Percentiles rank a stretch among this genome's conserved stretches.
These are phyloP conservation scores for Xerocomus minutiporus DNA, from an alignment of 1,284 basidiomycete species.

Conservation along the genomic window DNA sequence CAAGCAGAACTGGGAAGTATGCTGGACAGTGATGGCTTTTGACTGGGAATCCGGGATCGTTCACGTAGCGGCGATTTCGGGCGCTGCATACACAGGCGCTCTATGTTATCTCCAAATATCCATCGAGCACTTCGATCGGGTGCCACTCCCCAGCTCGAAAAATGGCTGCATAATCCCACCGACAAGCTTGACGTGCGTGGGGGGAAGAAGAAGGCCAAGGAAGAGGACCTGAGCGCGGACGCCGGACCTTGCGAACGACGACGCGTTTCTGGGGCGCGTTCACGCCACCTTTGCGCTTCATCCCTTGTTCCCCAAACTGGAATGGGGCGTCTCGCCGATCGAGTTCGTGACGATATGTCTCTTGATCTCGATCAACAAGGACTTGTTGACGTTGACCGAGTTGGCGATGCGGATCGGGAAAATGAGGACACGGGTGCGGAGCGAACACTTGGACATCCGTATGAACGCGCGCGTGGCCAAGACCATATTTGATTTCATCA, in stretches of 20 bases:
- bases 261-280: conserved; percentile 35
- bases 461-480: conserved; percentile 49
- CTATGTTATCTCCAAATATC: conserved; percentile 45
- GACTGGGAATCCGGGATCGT: conserved; percentile 47
- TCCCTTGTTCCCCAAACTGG: conserved; percentile 33
- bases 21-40: conserved; percentile 38
- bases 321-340: conserved; percentile 49
- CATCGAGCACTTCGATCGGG: conserved; percentile 32
- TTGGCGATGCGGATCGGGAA: conserved; percentile 42
- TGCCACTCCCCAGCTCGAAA: conserved; percentile 43
- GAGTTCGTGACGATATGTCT: conserved; percentile 56
- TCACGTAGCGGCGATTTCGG: conserved; percentile 61
- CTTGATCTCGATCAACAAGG: conserved; percentile 46
- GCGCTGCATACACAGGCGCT: conserved; percentile 49
- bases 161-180: conserved; percentile 44
- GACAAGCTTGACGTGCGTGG: conserved; percentile 3
- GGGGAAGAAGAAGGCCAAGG: conserved; percentile 20
- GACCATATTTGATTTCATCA: conserved; percentile 46
- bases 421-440: conserved; percentile 49
- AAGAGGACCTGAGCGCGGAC: neutral
- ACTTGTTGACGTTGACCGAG: conserved; percentile 33
- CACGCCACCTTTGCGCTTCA: conserved; percentile 40
- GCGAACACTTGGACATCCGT: conserved; percentile 47
- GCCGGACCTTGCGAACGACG: conserved; percentile 26
- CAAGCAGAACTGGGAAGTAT: conserved; percentile 39